phyloP scores from a whole-genome alignment of 2,329 filamentous ascomycete genomes.

The Metarhizium rileyi region DNA sequence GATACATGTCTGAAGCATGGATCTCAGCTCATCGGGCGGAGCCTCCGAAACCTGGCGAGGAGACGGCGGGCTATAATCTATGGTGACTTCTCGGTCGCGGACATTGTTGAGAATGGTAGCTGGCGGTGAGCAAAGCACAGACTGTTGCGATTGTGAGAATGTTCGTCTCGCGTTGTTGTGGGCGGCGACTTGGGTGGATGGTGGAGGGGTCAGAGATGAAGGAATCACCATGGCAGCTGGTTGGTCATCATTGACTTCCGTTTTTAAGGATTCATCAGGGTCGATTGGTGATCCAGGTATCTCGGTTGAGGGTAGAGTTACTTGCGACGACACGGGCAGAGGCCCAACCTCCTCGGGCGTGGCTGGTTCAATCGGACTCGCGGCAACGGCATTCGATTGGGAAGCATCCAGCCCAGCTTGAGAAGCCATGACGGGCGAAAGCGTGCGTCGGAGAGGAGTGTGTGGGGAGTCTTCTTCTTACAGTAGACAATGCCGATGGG shows the following conservation, averaged over 20 bases:
- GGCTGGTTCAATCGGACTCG: slow-evolving; percentile 23
- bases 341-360: slow-evolving; percentile 22
- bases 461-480: background rate
- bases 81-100: slow-evolving; percentile 19
- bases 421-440: slow-evolving; percentile 22
- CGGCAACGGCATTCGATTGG: slow-evolving; percentile 23
- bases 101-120: slow-evolving; percentile 32
- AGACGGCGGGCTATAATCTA: slow-evolving; percentile 38
- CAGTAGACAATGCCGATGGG: background rate
- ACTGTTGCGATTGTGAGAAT: slow-evolving; percentile 34
- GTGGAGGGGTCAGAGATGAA: slow-evolving; percentile 48
- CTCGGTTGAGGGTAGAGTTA: slow-evolving; percentile 49
- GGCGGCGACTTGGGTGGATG: slow-evolving; percentile 40
- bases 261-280: slow-evolving; percentile 37
- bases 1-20: slow-evolving; percentile 44
- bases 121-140: slow-evolving; percentile 44
- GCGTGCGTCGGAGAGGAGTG: background rate
- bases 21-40: slow-evolving; percentile 44
- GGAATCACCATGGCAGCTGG: slow-evolving; percentile 38
- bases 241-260: slow-evolving; percentile 39
- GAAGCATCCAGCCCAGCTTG: slow-evolving; percentile 24
- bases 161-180: slow-evolving; percentile 17
- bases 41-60: slow-evolving; percentile 42
- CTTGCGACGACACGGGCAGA: slow-evolving; percentile 33
- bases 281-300: slow-evolving; percentile 43